phyloP scores from a whole-genome alignment of 495 filamentous ascomycete species.

The Hypoxylon trugodes region DNA sequence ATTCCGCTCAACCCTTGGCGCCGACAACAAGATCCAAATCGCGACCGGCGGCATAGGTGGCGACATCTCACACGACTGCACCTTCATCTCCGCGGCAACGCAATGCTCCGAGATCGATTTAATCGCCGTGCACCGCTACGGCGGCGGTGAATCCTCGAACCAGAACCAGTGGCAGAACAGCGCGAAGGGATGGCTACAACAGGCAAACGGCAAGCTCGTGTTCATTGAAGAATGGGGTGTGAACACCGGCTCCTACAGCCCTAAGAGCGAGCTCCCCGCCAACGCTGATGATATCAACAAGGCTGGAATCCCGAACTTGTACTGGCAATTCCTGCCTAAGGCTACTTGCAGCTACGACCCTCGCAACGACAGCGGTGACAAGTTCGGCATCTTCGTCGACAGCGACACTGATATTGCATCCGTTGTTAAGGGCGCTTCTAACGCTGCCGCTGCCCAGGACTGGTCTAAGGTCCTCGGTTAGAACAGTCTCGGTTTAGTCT shows the following conservation, averaged over 20 bases:
- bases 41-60: conserved; percentile 43
- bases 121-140: conserved; percentile 41
- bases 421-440: conserved; percentile 31
- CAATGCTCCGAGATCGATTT: conserved; percentile 38
- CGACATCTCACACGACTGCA: conserved; percentile 39
- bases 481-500: not conserved
- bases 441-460: conserved; percentile 26
- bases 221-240: conserved; percentile 46
- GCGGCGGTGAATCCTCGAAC: conserved; percentile 25
- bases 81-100: conserved; percentile 32
- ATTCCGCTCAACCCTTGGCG: conserved; percentile 31
- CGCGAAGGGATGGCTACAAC: conserved; percentile 16
- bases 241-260: conserved; percentile 12
- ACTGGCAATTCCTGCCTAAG: conserved; percentile 40
- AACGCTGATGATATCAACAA: conserved; percentile 38
- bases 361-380: conserved; percentile 17
- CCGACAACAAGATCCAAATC: conserved; percentile 37
- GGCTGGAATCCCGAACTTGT: conserved; percentile 35
- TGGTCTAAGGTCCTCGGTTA: conserved; percentile 31
- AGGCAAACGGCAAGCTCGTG: conserved; percentile 41
- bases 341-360: conserved; percentile 36
- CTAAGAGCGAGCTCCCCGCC: conserved; percentile 35
- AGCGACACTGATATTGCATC: conserved; percentile 24
- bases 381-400: conserved; percentile 36
- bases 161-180: conserved; percentile 24